Base-by-base conservation (phyloP, 116 monocot genomes). In the Cymodocea nodosa region DNA sequence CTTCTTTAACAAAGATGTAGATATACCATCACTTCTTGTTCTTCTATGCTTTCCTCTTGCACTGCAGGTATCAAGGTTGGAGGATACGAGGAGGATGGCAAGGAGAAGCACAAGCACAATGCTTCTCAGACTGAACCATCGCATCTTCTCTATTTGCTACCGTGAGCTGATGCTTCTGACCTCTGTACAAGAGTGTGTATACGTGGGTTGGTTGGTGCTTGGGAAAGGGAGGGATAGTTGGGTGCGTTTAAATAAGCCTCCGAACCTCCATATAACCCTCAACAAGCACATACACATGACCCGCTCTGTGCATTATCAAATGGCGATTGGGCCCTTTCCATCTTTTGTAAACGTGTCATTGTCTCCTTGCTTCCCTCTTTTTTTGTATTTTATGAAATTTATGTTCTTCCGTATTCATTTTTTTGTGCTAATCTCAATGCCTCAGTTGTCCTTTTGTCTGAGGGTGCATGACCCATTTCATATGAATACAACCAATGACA, bases 11-110 rank as follows among this genome's bases (percentile, higher is more conserved):
- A 77, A 16, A 19, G 77, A 71, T 4, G 54, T 18, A 19, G 80
- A 70, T 6, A 10, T 56, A 15, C 52, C 51, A 5, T 30, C 51
- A 36, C 60, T 67, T 48, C 58, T 80, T 13, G 12, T 19, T 56
- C 70, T 76, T 82, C 79, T 75, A 57, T 82, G 80, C 69, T 40
- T 70, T 44, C 71, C 73, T 62, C 71, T 80, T 35, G 78, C 87
- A 70, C 76, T 73, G 65, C 75, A 78, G 11, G 35, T 36, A 44
- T 53, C 62, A 16, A 83, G 68, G 50, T 60, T 63, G 59, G 77
- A 63, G 36, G 65, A 72, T 50, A 75, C 6, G 35, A 76, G 62
- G 51, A 72, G 58, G 39, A 74, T 22, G 56, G 74, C 40, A 58
- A 82, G 70, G 70, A 87, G 73, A 30, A 80, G 80, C 17, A 78